Evolutionary conservation across 2,329 filamentous ascomycete species (phyloP).

Genomic region (Colletotrichum sp.): DNA sequence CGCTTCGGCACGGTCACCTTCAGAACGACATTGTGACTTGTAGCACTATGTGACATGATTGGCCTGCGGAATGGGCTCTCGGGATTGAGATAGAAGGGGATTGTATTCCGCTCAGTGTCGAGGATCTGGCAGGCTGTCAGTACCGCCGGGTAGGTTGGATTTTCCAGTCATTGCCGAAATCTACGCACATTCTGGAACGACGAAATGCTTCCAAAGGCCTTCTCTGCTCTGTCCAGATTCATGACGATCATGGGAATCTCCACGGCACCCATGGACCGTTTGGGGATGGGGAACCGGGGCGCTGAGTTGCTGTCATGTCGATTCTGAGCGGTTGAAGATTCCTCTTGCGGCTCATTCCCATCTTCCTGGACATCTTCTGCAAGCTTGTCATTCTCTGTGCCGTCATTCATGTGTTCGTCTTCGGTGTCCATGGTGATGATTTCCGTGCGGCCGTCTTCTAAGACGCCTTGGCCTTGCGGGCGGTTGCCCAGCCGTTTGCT

Average conservation of each 20-base stretch:
- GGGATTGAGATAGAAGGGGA: constrained; percentile 78
- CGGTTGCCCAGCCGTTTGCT: not conserved
- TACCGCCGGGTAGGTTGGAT: not conserved
- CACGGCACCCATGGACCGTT: constrained; percentile 41
- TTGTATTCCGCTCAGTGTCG: constrained; percentile 52
- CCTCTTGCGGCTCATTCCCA: not conserved
- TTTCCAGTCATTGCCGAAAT: not conserved
- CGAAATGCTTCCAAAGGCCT: constrained; percentile 44
- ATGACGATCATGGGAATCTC: constrained; percentile 49
- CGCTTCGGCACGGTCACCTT: constrained; percentile 86
- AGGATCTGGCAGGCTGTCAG: constrained; percentile 40
- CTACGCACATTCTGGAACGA: constrained; percentile 41
- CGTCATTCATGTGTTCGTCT: not conserved
- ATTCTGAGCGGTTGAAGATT: not conserved
- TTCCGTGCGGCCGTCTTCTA: not conserved
- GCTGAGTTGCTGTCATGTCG: constrained; percentile 6
- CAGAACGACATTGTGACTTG: constrained; percentile 83
- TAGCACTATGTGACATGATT: constrained; percentile 75
- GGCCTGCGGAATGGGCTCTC: constrained; percentile 81
- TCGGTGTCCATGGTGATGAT: constrained; percentile 11
- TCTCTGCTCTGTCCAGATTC: constrained; percentile 46
- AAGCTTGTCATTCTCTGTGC: not conserved
- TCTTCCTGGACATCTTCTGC: not conserved
- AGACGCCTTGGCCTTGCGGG: not conserved
- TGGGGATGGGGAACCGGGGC: constrained; percentile 35